Percentiles rank a stretch among this genome's conserved stretches.
Conservation (phyloP, 352 stramenopile genomes). For the Globisporangium parvum region DNA sequence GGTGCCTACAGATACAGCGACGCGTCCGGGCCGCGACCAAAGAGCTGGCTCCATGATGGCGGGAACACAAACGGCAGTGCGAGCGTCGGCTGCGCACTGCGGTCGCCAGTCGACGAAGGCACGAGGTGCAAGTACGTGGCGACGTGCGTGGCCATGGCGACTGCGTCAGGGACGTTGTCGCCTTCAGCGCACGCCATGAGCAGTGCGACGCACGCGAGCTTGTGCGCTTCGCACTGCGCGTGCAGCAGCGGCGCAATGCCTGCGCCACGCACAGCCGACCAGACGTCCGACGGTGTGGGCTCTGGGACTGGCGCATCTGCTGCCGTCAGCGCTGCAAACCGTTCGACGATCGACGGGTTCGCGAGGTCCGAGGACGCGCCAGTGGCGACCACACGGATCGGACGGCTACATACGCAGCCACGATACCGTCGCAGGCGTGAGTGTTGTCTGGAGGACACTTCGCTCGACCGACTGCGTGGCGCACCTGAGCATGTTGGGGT, state of each 20-base stretch:
- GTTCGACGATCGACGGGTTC: slow-evolving; percentile 29
- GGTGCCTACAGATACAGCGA: slow-evolving; percentile 45
- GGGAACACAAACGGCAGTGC: slow-evolving; percentile 37
- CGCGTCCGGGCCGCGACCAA: slow-evolving; percentile 46
- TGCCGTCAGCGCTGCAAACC: slow-evolving; percentile 30
- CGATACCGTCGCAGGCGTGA: no score
- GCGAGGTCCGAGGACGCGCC: slow-evolving; percentile 17
- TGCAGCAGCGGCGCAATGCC: slow-evolving; percentile 55
- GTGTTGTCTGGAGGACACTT: neutral
- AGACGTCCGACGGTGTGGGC: slow-evolving; percentile 8
- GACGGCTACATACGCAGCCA: slow-evolving; percentile 27
- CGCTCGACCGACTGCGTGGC: neutral
- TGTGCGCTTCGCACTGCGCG: slow-evolving; percentile 22
- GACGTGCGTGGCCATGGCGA: slow-evolving; percentile 45
- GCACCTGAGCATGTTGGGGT: slow-evolving; percentile 61
- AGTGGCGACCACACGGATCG: slow-evolving; percentile 50
- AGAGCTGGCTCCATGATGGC: slow-evolving; percentile 62
- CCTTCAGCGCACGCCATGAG: slow-evolving; percentile 72
- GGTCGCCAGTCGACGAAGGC: slow-evolving; percentile 2
- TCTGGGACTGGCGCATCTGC: neutral
- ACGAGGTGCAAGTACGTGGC: slow-evolving; percentile 31
- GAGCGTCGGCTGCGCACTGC: slow-evolving; percentile 2
- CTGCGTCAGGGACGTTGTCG: slow-evolving; percentile 74
- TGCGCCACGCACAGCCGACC: slow-evolving; percentile 44
- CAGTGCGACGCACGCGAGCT: slow-evolving; percentile 44